These are phyloP conservation scores for Chlorophyllum brunneum DNA, from an alignment of 768 basidiomycete genomes.

Conservation along the genomic window DNA sequence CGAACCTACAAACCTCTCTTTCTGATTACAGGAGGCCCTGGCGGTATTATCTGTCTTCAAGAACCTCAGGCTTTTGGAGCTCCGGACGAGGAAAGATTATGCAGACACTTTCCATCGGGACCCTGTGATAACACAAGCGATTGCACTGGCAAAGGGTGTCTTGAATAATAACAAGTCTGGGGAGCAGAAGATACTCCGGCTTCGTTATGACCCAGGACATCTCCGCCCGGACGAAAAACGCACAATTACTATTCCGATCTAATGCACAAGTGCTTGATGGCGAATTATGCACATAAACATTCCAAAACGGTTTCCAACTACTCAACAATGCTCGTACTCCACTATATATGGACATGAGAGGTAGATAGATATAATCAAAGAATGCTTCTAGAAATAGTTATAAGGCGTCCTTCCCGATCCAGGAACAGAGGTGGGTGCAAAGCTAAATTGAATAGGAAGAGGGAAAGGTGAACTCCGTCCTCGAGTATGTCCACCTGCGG, in stretches of 20 bases:
- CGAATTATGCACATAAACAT: no score
- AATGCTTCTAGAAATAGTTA: conserved; percentile 6
- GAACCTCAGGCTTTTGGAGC: neutral
- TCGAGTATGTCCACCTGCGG: neutral
- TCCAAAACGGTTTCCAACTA: no score
- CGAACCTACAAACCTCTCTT: neutral
- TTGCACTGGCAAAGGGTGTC: neutral
- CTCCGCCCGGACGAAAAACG: no score
- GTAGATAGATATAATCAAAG: no score
- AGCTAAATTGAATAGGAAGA: conserved; percentile 1
- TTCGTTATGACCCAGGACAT: no score
- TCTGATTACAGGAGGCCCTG: neutral
- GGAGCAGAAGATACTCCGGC: no score
- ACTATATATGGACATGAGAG: no score
- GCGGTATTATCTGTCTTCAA: neutral
- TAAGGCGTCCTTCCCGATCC: conserved; percentile 5
- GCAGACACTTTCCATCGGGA: neutral
- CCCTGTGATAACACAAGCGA: neutral
- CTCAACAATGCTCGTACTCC: no score
- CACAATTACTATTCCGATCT: no score
- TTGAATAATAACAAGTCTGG: neutral
- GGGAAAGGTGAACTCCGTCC: conserved; percentile 7
- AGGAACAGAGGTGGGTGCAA: conserved; percentile 7
- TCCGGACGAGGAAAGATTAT: neutral
- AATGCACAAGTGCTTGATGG: no score